Percentiles rank a stretch among this genome's conserved stretches.
These are phyloP conservation scores for Microascus cirrosus DNA, from an alignment of 2,329 filamentous ascomycete genomes.

Conservation along the genomic window DNA sequence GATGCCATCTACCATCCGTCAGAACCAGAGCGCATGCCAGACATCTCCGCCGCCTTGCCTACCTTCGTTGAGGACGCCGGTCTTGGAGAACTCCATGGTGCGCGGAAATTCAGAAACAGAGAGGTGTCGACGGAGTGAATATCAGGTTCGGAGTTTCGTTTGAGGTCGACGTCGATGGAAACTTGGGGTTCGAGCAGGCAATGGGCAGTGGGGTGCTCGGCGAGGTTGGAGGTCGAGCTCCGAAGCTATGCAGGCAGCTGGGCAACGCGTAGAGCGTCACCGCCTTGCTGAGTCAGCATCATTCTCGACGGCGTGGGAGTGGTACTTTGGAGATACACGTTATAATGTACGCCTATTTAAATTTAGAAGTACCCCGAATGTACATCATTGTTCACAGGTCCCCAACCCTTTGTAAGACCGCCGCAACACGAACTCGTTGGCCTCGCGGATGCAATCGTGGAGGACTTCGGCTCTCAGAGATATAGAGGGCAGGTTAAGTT, in stretches of 20 bases:
- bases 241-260: slow-evolving; percentile 7
- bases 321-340: background rate
- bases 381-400: background rate
- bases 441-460: no score
- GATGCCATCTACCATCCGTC: slow-evolving; percentile 71
- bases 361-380: background rate
- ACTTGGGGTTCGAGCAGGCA: background rate
- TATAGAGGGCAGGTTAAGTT: no score
- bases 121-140: background rate
- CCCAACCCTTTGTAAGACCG: no score
- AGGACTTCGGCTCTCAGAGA: no score
- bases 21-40: slow-evolving; percentile 9
- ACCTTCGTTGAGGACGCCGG: slow-evolving; percentile 56
- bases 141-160: background rate
- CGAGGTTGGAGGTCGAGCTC: background rate
- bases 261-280: slow-evolving; percentile 7
- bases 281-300: slow-evolving; percentile 3
- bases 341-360: background rate
- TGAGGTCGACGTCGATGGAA: background rate
- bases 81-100: slow-evolving; percentile 52
- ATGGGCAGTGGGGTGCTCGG: background rate
- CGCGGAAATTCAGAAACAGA: background rate
- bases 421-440: no score
- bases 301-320: background rate
- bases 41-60: slow-evolving; percentile 9